Evolutionary conservation across 139 green algal species (phyloP), one percentile per base, ranked within the genome.

Genomic region (Klebsormidium nitens): DNA sequence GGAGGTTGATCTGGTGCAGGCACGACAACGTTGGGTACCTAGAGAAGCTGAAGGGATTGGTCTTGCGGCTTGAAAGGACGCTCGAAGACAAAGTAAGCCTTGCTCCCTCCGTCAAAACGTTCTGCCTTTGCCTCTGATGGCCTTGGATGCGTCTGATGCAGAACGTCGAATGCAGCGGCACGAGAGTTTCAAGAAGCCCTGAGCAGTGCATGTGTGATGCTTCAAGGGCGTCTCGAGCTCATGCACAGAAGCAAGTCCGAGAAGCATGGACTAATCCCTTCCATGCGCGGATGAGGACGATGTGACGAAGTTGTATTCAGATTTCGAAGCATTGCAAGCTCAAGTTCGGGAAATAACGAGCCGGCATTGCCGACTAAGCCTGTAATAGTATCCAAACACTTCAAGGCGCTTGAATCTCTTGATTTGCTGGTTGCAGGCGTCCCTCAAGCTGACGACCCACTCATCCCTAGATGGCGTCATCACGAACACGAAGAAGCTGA

Each of bases 11-110:
- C 11, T 4, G n/a, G 8, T 4, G 59, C 61, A 69, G 66, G 1
- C 49, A 64, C 19, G 66, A 74, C 59, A 3, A 66, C 32, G 66
- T 74, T 42, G 34, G 31, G 31, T n/a, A 57, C 5, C 50, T 74
- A 19, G 66, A 74, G 34, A 74, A 74, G 35, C 48, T 66, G 40
- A 65, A 65, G 66, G 39, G 29, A 32, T 66, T 57, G 49, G 19
- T 39, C 36, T n/a, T 74, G 40, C 32, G 64, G 29, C 6, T 74
- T 4, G 66, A 74, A 3, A 8, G 66, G 14, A n/a, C 66, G 19
- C 66, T 74, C 11, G 66, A 74, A 0, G 66, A 74, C 34, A 74
- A 74, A 52, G 66, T 74, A 28, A 37, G 8, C 14, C 42, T 26
- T 26, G 42, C 14, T 50, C 14, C 14, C 42, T 50, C 8, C 42